Evolutionary conservation across 2,329 filamentous ascomycete genomes (phyloP), one percentile per base, ranked within the genome.

Genomic region (Berkeleyomyces basicola): DNA sequence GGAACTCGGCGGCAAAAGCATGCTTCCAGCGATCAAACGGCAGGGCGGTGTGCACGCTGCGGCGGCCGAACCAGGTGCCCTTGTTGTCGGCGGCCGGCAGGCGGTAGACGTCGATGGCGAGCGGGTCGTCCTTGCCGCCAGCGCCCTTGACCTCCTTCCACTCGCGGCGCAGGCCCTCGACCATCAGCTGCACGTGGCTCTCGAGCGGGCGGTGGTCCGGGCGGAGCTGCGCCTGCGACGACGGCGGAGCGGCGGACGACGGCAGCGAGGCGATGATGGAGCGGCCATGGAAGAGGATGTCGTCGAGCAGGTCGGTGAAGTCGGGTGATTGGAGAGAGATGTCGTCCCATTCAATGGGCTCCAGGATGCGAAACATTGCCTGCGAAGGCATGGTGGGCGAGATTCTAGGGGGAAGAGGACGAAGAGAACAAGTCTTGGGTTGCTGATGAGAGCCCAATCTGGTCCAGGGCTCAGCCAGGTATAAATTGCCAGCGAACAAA

Each of bases 61-160:
- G 78, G 62, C 92, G 78, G 33, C 89, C 89, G 73, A 96, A 97
- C 92, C 92, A 97, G 6, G 87, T 79, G 1, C 91, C 92, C 67
- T 85, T 85, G 44, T 89, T 84, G 72, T 97, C 92, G 68, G 88
- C 86, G 2, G 86, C 82, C 0, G 79, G 75, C 65, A 93, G 79
- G 72, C 95, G 95, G 75, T 87, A 96, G 33, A 96, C 83, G 62
- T 78, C 79, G 66, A 96, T 84, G 0, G 80, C 83, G 7, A 89
- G 76, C 0, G 89, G 87, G 69, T 95, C 93, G 23, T 91, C 85
- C 67, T 79, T 84, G 49, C 58, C 58, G 2, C 81, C 73, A 49
- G 79, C 82, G 62, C 89, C 74, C 73, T 90, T 92, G 69, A 91
- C 75, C 49, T 90, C 86, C 72, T 95, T 96, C 90, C 92, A 96